Evolutionary conservation across 106 monocot genomes (phyloP), one percentile per base, ranked within the genome.

Genomic region (Amphibolis antarctica): DNA sequence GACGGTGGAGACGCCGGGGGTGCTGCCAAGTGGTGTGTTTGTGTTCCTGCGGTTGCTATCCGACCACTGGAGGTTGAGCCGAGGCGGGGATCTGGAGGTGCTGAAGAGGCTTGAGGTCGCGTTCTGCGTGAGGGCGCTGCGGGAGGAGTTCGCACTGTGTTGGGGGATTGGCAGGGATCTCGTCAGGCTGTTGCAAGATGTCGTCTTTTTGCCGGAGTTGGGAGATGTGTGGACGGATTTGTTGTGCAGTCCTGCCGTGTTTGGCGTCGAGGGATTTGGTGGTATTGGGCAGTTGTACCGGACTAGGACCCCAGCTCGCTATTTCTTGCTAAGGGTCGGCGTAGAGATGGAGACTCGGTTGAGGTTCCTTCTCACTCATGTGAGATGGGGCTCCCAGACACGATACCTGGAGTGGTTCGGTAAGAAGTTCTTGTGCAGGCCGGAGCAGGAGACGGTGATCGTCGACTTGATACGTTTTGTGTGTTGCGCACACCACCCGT

Each of bases 341-440:
- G 76, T 75, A 7, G 85, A 85, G 54, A 88, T 91, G 84, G 98
- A 98, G 60, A 71, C 62, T 5, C 80, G 80, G 30, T 66, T 91
- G 76, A 76, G 82, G 50, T 91, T 98, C 63, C 52, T 98, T 46
- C 82, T 88, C 44, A 91, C 74, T 24, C 43, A 66, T 73, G 96
- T 98, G 63, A 98, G 79, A 56, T 86, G 71, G 67, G 90, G 82
- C 44, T 76, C 58, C 48, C 87, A 86, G 66, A 81, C 68, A 72
- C 79, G 86, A 44, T 98, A 91, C 76, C 87, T 80, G 64, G 61
- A 63, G 10, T 91, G 96, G 96, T 98, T 98, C 75, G 75, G 69
- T 1, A 82, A 68, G 76, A 86, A 80, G 56, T 76, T 85, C 53
- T 62, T 98, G 23, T 50, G 62, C 54, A 59, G 42, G 21, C 84